Conservation (phyloP, 2,329 filamentous ascomycete species). For the Fusarium oligoseptatum region DNA sequence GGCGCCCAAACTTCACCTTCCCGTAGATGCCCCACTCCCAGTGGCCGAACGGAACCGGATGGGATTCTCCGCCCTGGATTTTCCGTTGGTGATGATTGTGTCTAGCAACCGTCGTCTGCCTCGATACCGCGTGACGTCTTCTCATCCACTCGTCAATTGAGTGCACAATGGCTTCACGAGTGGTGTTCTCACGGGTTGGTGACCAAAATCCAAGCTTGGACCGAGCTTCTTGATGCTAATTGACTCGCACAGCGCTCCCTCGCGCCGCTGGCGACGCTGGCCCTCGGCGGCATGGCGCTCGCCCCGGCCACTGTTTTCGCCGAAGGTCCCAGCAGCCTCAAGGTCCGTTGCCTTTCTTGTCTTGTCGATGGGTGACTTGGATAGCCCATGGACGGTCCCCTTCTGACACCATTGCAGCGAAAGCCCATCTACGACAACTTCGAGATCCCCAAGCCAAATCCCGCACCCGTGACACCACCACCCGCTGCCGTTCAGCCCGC, state of each 20-base stretch:
- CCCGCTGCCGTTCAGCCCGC: constrained; percentile 48
- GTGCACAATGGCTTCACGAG: constrained; percentile 70
- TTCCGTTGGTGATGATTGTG: constrained; percentile 44
- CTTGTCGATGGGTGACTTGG: background rate
- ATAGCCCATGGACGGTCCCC: background rate
- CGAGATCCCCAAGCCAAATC: constrained; percentile 59
- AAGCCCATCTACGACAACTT: constrained; percentile 87
- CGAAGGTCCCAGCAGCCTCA: constrained; percentile 60
- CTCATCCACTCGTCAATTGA: constrained; percentile 59
- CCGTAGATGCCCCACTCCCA: constrained; percentile 14
- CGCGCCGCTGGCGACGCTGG: constrained; percentile 66
- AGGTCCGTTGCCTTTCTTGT: constrained; percentile 44
- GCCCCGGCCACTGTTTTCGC: constrained; percentile 63
- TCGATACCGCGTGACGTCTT: constrained; percentile 47
- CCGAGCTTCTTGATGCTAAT: constrained; percentile 47
- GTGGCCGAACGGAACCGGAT: constrained; percentile 40
- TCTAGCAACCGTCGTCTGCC: constrained; percentile 39
- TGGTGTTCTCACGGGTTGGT: constrained; percentile 69
- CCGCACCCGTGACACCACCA: constrained; percentile 46
- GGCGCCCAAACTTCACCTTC: background rate
- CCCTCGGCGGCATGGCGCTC: constrained; percentile 63
- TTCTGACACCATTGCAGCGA: constrained; percentile 49
- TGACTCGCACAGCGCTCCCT: constrained; percentile 60
- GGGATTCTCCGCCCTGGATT: constrained; percentile 48
- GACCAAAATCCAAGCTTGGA: background rate